phyloP scores from a whole-genome alignment of 805 yeast genomes.

The Candida xyloterini region DNA sequence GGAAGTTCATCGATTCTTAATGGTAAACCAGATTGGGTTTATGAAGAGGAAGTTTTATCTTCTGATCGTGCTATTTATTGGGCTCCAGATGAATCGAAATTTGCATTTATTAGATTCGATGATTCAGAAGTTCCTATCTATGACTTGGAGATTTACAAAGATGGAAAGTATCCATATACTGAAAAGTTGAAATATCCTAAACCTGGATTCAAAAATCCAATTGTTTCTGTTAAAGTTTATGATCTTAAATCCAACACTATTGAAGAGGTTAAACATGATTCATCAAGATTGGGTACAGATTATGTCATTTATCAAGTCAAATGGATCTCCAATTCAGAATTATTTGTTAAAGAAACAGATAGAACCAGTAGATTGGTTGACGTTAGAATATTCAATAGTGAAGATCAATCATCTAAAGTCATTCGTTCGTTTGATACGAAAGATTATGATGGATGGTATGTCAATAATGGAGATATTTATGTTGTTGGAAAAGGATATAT shows the following conservation, averaged over 20 bases:
- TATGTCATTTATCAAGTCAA: slow-evolving; percentile 57
- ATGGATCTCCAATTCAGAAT: slow-evolving; percentile 51
- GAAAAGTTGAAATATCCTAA: slow-evolving; percentile 62
- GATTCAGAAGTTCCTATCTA: slow-evolving; percentile 58
- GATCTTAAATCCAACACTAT: slow-evolving; percentile 30
- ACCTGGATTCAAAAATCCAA: slow-evolving; percentile 66
- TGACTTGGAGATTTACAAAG: slow-evolving; percentile 49
- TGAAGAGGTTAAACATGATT: slow-evolving; percentile 27
- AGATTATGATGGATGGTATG: slow-evolving; percentile 54
- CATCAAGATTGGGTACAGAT: slow-evolving; percentile 39
- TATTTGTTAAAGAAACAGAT: slow-evolving; percentile 60
- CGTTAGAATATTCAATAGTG: slow-evolving; percentile 42
- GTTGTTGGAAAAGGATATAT: slow-evolving; percentile 53
- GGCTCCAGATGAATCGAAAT: slow-evolving; percentile 57
- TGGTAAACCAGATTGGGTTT: slow-evolving; percentile 81
- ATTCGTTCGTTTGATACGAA: slow-evolving; percentile 44
- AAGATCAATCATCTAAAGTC: slow-evolving; percentile 30
- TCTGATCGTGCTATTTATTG: slow-evolving; percentile 67
- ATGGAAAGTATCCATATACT: slow-evolving; percentile 44
- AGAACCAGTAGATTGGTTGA: slow-evolving; percentile 57
- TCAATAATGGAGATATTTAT: slow-evolving; percentile 36
- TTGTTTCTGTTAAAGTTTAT: slow-evolving; percentile 44
- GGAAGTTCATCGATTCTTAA: slow-evolving; percentile 54
- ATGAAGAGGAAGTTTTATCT: slow-evolving; percentile 73
- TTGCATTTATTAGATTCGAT: slow-evolving; percentile 55